These are phyloP conservation scores for Apocynum venetum DNA, from an alignment of 257 asterid species.

Conservation along the genomic window DNA sequence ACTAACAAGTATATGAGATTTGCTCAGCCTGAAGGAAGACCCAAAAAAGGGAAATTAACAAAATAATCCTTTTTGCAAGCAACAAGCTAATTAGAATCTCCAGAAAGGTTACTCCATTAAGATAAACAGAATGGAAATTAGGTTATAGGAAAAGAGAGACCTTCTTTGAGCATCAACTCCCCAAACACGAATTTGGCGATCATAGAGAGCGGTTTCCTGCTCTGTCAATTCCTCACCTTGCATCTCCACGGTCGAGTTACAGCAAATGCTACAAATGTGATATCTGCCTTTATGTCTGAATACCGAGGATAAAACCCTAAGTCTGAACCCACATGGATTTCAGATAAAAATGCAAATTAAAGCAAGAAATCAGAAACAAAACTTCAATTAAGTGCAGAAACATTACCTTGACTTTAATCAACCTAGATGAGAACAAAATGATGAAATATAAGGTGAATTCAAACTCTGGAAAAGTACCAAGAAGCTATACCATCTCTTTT, in stretches of 20 bases:
- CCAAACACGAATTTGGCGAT: slow-evolving; percentile 99
- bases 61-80: neutral
- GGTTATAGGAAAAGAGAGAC: slow-evolving; percentile 24
- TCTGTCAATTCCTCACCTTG: slow-evolving; percentile 84
- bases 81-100: neutral
- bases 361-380: too few relatives aligned
- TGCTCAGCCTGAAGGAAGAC: slow-evolving; percentile 59
- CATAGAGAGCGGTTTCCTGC: slow-evolving; percentile 98
- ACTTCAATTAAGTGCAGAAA: too few relatives aligned
- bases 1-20: slow-evolving; percentile 77
- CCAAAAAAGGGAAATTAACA: neutral
- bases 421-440: too few relatives aligned
- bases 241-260: neutral
- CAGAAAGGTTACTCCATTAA: neutral
- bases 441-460: too few relatives aligned
- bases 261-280: neutral
- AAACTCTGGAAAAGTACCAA: too few relatives aligned
- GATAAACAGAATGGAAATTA: neutral
- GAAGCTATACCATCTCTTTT: too few relatives aligned
- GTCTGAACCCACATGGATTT: too few relatives aligned
- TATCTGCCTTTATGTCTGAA: neutral
- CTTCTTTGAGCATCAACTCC: slow-evolving; percentile 98
- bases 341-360: too few relatives aligned
- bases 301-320: neutral
- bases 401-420: too few relatives aligned